phyloP scores from a whole-genome alignment of 352 stramenopile genomes.

The Globisporangium cystogenes region DNA sequence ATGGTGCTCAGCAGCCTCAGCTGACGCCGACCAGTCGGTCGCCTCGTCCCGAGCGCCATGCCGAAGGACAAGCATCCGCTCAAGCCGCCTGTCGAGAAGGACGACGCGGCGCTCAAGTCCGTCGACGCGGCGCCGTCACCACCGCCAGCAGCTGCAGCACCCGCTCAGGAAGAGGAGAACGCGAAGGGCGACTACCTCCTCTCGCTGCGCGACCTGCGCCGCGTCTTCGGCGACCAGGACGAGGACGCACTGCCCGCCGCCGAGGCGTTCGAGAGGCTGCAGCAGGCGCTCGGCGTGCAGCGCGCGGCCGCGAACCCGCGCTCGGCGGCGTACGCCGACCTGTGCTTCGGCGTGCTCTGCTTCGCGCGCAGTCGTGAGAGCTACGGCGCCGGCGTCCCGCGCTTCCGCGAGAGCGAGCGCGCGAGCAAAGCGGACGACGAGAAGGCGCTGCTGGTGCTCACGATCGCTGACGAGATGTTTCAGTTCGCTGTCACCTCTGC shows the following conservation, averaged over 20 bases:
- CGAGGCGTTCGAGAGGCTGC: constrained; percentile 27
- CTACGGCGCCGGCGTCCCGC: background rate
- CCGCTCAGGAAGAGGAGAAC: background rate
- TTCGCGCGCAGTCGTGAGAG: constrained; percentile 28
- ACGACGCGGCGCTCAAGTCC: constrained; percentile 1
- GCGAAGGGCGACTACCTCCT: constrained; percentile 9
- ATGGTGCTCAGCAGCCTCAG: no score
- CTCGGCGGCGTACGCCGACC: constrained; percentile 48
- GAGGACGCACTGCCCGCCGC: background rate
- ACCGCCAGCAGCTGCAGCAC: background rate
- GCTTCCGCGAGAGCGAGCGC: background rate
- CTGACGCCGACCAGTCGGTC: no score
- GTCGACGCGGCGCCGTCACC: constrained; percentile 1
- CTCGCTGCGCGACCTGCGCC: constrained; percentile 3
- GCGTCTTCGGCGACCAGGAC: constrained; percentile 7
- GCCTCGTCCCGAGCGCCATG: no score
- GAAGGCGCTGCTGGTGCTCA: constrained; percentile 39
- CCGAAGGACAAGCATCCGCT: constrained; percentile 4
- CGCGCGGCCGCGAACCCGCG: constrained; percentile 49
- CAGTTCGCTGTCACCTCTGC: constrained; percentile 29
- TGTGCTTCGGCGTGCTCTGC: constrained; percentile 57
- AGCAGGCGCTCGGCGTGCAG: constrained; percentile 32
- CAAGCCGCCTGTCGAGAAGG: background rate
- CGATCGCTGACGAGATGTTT: constrained; percentile 49
- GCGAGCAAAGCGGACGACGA: constrained; percentile 14